phyloP scores from a whole-genome alignment of 2,329 filamentous ascomycete species.

The Lecanicillium sp. region DNA sequence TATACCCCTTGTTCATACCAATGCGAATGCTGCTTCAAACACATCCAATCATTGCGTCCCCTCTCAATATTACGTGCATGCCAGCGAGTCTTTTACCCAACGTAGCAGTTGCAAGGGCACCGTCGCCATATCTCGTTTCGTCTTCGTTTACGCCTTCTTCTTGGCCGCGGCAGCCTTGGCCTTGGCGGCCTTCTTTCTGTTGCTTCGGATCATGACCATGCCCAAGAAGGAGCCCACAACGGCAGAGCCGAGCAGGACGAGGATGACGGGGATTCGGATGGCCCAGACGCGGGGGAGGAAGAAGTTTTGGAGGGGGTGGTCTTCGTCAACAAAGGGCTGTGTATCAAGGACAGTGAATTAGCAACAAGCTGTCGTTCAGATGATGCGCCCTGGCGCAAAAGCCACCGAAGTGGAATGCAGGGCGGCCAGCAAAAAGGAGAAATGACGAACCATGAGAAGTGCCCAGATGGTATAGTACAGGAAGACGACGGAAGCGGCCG shows the following conservation, averaged over 20 bases:
- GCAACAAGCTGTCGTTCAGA: background rate
- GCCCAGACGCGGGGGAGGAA: slow-evolving; percentile 98
- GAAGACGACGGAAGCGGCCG: slow-evolving; percentile 56
- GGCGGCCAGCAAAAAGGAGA: slow-evolving; percentile 6
- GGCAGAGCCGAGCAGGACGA: slow-evolving; percentile 83
- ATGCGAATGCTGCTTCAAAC: slow-evolving; percentile 1
- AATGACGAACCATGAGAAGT: slow-evolving; percentile 72
- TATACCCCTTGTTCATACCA: slow-evolving; percentile 18
- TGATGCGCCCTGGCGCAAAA: background rate
- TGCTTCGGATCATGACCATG: slow-evolving; percentile 98
- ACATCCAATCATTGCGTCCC: background rate
- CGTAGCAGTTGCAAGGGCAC: slow-evolving; percentile 7
- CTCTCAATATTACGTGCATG: background rate
- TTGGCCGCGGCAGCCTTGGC: slow-evolving; percentile 66
- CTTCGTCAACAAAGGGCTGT: slow-evolving; percentile 93
- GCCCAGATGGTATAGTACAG: slow-evolving; percentile 98
- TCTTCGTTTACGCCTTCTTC: slow-evolving; percentile 66
- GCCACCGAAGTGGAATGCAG: no score
- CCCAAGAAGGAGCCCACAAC: slow-evolving; percentile 94
- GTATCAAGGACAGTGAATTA: slow-evolving; percentile 4
- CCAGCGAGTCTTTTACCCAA: background rate
- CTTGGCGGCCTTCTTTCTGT: slow-evolving; percentile 95
- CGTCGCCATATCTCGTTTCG: slow-evolving; percentile 8
- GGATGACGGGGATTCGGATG: slow-evolving; percentile 94
- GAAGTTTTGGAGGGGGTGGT: slow-evolving; percentile 86